Conservation (phyloP, 257 asterid genomes). For the Primulina eburnea region DNA sequence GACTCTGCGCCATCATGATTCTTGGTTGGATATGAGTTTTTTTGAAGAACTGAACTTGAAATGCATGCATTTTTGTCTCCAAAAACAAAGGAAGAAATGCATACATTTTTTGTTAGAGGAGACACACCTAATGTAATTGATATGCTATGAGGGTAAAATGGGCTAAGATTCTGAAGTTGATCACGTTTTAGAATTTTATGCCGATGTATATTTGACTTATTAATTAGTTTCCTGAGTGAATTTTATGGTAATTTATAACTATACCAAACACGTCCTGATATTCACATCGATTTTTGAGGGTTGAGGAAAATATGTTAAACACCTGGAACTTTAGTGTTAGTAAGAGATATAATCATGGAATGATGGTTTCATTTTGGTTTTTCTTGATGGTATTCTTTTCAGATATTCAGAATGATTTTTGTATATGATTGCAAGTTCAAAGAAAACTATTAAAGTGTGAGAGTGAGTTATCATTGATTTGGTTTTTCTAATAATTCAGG, state of each 20-base stretch:
- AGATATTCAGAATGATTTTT: neutral
- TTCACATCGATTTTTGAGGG: too few species aligned
- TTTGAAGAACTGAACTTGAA: neutral
- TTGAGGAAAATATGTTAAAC: too few species aligned
- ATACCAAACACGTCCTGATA: too few species aligned
- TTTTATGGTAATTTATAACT: too few species aligned
- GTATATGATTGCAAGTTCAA: neutral
- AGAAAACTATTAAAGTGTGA: neutral
- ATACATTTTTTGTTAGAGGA: too few species aligned
- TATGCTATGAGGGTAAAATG: neutral
- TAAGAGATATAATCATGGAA: too few species aligned
- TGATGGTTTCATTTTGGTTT: neutral
- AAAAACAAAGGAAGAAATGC: neutral
- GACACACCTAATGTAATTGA: neutral
- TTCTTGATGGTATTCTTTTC: neutral
- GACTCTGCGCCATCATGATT: neutral
- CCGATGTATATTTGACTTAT: too few species aligned
- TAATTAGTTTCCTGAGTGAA: too few species aligned
- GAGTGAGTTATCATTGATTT: neutral
- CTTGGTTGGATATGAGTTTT: neutral
- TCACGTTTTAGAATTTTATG: neutral
- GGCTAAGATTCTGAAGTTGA: neutral
- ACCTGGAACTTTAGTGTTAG: too few species aligned
- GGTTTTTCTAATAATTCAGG: conserved; percentile 29
- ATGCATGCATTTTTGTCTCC: neutral